Conservation (phyloP, 2,329 filamentous ascomycete genomes). For the Tympanopsis confertula region DNA sequence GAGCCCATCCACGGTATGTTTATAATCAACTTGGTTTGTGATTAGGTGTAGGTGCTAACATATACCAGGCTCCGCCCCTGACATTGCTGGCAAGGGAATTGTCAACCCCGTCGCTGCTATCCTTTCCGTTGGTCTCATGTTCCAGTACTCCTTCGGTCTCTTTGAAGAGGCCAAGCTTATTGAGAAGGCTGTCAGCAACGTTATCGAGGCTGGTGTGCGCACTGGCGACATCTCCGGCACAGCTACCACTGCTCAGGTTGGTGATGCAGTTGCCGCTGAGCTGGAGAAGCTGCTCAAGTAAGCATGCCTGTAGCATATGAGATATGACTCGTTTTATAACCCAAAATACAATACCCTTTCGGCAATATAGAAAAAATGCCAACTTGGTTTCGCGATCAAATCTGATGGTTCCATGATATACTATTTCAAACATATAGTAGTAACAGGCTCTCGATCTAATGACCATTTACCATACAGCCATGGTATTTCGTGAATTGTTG, state of each 20-base stretch:
- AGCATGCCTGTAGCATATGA: background rate
- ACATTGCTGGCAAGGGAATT: slow-evolving; percentile 76
- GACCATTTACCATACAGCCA: no score
- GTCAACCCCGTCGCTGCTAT: slow-evolving; percentile 66
- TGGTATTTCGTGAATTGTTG: no score
- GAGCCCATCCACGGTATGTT: slow-evolving; percentile 84
- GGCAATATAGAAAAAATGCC: background rate
- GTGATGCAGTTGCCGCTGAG: slow-evolving; percentile 44
- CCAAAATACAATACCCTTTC: background rate
- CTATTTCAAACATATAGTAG: no score
- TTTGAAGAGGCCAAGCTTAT: slow-evolving; percentile 49
- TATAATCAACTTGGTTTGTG: background rate
- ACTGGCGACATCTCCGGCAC: slow-evolving; percentile 55
- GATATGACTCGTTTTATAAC: background rate
- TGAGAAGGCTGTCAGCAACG: slow-evolving; percentile 50
- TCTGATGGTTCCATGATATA: background rate
- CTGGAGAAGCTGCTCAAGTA: slow-evolving; percentile 1
- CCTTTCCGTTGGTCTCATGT: slow-evolving; percentile 62
- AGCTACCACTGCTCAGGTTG: slow-evolving; percentile 50
- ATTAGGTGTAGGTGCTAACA: background rate
- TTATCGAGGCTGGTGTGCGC: slow-evolving; percentile 49
- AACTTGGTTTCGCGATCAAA: background rate
- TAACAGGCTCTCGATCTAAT: no score
- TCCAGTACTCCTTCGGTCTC: slow-evolving; percentile 59
- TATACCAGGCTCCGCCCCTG: slow-evolving; percentile 69